Percentiles rank a stretch among this genome's conserved stretches.
Evolutionary conservation across 106 monocot genomes (phyloP).

Genomic region (Dendrobium huoshanense): DNA sequence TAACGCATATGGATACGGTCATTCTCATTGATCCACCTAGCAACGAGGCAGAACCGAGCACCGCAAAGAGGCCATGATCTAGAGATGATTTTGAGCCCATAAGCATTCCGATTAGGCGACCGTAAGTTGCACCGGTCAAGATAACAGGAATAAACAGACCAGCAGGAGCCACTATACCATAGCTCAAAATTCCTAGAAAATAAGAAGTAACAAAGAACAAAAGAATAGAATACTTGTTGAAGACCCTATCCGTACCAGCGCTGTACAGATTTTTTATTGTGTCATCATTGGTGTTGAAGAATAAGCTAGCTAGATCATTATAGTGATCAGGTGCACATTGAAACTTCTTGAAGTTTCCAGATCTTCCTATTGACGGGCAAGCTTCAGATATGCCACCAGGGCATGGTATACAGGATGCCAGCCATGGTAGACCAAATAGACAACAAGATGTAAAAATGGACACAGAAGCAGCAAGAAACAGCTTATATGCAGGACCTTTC

Average conservation of each 20-base stretch:
- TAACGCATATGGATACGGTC: conserved; percentile 28
- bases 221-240: conserved; percentile 28
- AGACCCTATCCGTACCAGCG: conserved; percentile 35
- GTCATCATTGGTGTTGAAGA: conserved; percentile 57
- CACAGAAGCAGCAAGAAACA: conserved; percentile 35
- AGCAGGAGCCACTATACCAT: conserved; percentile 42
- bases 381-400: conserved; percentile 29
- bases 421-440: conserved; percentile 43
- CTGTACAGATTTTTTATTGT: conserved; percentile 48
- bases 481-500: conserved; percentile 29
- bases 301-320: conserved; percentile 49
- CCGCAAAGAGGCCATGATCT: conserved; percentile 48
- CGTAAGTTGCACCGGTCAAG: conserved; percentile 46
- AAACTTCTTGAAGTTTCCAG: conserved; percentile 57
- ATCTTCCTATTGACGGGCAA: conserved; percentile 49
- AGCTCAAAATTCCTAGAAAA: conserved; percentile 46
- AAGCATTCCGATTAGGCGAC: conserved; percentile 35
- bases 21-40: conserved; percentile 30
- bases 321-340: conserved; percentile 44
- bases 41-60: conserved; percentile 29
- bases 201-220: conserved; percentile 37
- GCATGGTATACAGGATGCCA: conserved; percentile 50
- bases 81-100: conserved; percentile 33
- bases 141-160: conserved; percentile 55
- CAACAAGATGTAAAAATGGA: conserved; percentile 43